Percentiles rank a stretch among this genome's conserved stretches.
Evolutionary conservation across 495 filamentous ascomycete genomes (phyloP).

Genomic region (Rusavskia elegans): DNA sequence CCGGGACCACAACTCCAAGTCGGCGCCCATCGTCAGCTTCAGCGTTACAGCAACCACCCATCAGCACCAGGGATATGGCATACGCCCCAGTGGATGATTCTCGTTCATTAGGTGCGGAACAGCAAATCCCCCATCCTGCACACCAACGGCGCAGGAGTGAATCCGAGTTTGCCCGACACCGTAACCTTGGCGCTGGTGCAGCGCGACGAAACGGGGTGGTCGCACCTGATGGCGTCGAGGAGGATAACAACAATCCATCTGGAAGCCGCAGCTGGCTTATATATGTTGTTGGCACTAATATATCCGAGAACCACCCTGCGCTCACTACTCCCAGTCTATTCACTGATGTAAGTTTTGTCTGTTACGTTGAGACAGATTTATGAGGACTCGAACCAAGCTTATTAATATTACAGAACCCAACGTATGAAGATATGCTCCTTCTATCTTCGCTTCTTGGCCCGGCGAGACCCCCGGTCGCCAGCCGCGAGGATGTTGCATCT

Average conservation of each 20-base stretch:
- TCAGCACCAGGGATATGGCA: slow-evolving; percentile 4
- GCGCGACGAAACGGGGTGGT: slow-evolving; percentile 51
- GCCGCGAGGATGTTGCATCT: slow-evolving; percentile 46
- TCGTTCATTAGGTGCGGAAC: slow-evolving; percentile 13
- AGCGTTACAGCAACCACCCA: slow-evolving; percentile 13
- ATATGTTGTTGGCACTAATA: slow-evolving; percentile 61
- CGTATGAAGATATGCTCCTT: slow-evolving; percentile 68
- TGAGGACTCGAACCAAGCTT: slow-evolving; percentile 5
- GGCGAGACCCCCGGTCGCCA: slow-evolving; percentile 59
- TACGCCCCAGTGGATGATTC: slow-evolving; percentile 4
- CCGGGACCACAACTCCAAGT: slow-evolving; percentile 38
- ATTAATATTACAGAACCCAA: slow-evolving; percentile 37
- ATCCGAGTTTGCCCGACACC: slow-evolving; percentile 43
- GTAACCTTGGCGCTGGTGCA: slow-evolving; percentile 44
- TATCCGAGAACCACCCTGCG: slow-evolving; percentile 62
- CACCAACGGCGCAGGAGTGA: slow-evolving; percentile 44
- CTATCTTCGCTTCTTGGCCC: slow-evolving; percentile 57
- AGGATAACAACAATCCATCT: slow-evolving; percentile 33
- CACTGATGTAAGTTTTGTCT: slow-evolving; percentile 41
- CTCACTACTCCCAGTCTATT: slow-evolving; percentile 62
- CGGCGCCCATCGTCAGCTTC: slow-evolving; percentile 38
- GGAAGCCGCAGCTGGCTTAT: slow-evolving; percentile 58
- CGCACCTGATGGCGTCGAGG: slow-evolving; percentile 47
- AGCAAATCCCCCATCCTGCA: slow-evolving; percentile 16
- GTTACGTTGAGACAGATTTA: neutral